Percentiles rank a stretch among this genome's conserved stretches.
Conservation (phyloP, 441 rosid species). For the Oxalis stricta region DNA sequence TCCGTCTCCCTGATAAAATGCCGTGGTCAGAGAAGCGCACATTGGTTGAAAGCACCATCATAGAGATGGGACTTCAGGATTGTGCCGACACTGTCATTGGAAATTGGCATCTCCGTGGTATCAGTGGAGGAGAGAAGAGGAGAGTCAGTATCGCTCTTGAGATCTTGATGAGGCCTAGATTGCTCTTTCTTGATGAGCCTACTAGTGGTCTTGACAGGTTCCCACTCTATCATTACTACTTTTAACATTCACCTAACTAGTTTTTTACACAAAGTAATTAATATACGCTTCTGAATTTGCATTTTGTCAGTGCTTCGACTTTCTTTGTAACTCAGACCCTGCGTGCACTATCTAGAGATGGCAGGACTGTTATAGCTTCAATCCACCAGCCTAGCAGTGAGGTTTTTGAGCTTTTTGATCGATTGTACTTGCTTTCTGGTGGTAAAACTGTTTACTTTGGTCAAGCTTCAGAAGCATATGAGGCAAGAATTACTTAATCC, state of each 20-base stretch:
- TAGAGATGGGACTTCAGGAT: constrained; percentile 93
- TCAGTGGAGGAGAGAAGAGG: constrained; percentile 93
- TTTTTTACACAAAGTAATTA: constrained; percentile 2
- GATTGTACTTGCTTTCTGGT: constrained; percentile 72
- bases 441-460: constrained; percentile 93
- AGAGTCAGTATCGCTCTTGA: constrained; percentile 94
- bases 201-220: constrained; percentile 94
- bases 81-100: constrained; percentile 90
- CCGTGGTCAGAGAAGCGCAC: constrained; percentile 67
- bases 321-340: constrained; percentile 88
- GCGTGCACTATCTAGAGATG: constrained; percentile 78
- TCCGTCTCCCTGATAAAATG: constrained; percentile 88
- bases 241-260: too few species aligned
- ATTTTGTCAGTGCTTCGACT: constrained; percentile 62
- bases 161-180: constrained; percentile 84
- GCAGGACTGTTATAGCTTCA: constrained; percentile 87
- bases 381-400: constrained; percentile 95
- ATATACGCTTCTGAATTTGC: background rate
- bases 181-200: constrained; percentile 95
- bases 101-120: constrained; percentile 93
- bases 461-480: constrained; percentile 71
- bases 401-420: constrained; percentile 86
- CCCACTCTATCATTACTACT: background rate
- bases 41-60: constrained; percentile 67
- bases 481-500: constrained; percentile 31